Evolutionary conservation across 2,329 filamentous ascomycete species (phyloP).

Genomic region (Phialocephala sp.): DNA sequence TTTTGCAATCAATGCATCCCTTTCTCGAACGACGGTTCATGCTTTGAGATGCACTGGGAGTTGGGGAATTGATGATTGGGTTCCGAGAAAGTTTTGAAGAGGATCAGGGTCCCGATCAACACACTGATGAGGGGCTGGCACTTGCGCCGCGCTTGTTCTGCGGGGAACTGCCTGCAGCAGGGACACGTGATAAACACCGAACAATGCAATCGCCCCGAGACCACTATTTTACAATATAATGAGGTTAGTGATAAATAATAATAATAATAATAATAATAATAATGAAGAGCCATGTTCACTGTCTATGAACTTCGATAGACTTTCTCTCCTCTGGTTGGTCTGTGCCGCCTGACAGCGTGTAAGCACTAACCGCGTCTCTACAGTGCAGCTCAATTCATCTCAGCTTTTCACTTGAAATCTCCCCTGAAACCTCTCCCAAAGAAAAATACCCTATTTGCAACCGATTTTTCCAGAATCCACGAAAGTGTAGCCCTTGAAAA

Average conservation of each 20-base stretch:
- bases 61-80: background rate
- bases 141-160: constrained; percentile 7
- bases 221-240: too few species aligned
- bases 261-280: too few species aligned
- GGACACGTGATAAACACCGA: too few species aligned
- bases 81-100: constrained; percentile 7
- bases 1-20: constrained; percentile 68
- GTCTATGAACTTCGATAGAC: background rate
- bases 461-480: background rate
- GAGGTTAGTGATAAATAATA: too few species aligned
- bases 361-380: background rate
- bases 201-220: too few species aligned
- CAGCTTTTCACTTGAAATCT: background rate
- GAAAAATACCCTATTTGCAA: background rate
- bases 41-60: constrained; percentile 8
- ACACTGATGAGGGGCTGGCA: background rate
- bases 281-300: too few species aligned
- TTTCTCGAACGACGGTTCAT: constrained; percentile 28
- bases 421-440: background rate
- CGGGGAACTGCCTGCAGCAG: background rate
- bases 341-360: background rate
- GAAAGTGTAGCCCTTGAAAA: background rate
- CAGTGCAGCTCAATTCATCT: too few species aligned
- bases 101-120: background rate
- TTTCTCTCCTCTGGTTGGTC: background rate